These are phyloP conservation scores for Globisporangium alternatum DNA, from an alignment of 352 stramenopile species.

Conservation along the genomic window DNA sequence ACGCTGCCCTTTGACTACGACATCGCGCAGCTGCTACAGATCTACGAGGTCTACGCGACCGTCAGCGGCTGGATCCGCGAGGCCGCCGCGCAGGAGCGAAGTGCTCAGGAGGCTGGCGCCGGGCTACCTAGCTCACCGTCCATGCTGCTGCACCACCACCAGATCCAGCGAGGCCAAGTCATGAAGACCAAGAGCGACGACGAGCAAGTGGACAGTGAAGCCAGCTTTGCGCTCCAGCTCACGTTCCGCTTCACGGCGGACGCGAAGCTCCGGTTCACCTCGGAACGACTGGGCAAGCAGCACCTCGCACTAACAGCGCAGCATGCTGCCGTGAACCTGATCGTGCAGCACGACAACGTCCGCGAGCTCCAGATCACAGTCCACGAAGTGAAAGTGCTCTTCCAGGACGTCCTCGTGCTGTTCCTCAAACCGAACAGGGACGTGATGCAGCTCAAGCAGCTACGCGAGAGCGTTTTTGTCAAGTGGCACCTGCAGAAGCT, in stretches of 20 bases:
- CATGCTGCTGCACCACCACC: slow-evolving; percentile 3
- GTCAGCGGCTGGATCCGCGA: slow-evolving; percentile 14
- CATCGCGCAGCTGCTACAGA: slow-evolving; percentile 31
- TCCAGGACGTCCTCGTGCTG: slow-evolving; percentile 46
- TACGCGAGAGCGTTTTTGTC: slow-evolving; percentile 32
- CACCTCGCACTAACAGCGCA: slow-evolving; percentile 36
- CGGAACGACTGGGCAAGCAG: slow-evolving; percentile 32
- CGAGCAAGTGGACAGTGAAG: slow-evolving; percentile 13
- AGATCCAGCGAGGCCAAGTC: slow-evolving; percentile 5
- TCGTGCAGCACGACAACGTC: slow-evolving; percentile 36
- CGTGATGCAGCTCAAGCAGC: slow-evolving; percentile 43
- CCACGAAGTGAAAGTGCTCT: slow-evolving; percentile 37
- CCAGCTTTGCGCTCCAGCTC: slow-evolving; percentile 51
- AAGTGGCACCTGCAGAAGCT: slow-evolving; percentile 54
- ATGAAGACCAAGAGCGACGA: background rate
- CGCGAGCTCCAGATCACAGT: slow-evolving; percentile 55
- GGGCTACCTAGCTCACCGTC: background rate
- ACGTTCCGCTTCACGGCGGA: slow-evolving; percentile 50
- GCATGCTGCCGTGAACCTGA: slow-evolving; percentile 45
- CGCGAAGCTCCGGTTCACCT: slow-evolving; percentile 37
- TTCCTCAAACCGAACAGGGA: slow-evolving; percentile 55
- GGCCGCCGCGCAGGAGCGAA: background rate
- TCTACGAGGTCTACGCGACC: slow-evolving; percentile 19
- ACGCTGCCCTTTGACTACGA: slow-evolving; percentile 44
- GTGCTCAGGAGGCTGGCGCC: background rate